These are phyloP conservation scores for Perkinsus marinus DNA, from an alignment of 169 alveolate species.

Conservation along the genomic window DNA sequence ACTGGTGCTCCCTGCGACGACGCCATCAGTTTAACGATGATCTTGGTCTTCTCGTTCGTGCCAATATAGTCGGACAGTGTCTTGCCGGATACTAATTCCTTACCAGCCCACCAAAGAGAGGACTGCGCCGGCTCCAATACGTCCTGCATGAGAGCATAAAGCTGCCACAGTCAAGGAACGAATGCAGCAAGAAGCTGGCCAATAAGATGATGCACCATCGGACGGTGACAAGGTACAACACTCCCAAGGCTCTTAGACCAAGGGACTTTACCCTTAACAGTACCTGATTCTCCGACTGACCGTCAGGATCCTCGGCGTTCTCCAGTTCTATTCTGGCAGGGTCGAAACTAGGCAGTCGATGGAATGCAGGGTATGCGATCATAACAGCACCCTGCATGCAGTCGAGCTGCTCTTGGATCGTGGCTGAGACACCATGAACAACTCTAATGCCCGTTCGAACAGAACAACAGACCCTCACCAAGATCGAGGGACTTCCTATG, in stretches of 20 bases:
- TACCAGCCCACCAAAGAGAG: constrained; percentile 89
- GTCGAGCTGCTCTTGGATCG: constrained; percentile 54
- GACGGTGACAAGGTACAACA: no score
- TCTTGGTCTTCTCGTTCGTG: constrained; percentile 81
- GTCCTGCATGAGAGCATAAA: not conserved
- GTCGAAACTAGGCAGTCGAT: constrained; percentile 82
- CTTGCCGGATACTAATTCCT: constrained; percentile 71
- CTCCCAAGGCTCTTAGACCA: not conserved
- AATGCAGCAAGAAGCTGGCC: no score
- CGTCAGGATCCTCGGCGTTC: constrained; percentile 55
- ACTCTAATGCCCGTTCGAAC: no score
- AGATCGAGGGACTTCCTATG: no score
- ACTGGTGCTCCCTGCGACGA: constrained; percentile 73
- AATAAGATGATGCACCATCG: no score
- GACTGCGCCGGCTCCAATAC: constrained; percentile 43
- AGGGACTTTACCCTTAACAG: not conserved
- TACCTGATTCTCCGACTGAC: constrained; percentile 8
- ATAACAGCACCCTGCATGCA: constrained; percentile 70
- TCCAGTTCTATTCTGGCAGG: constrained; percentile 68
- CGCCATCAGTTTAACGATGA: constrained; percentile 69
- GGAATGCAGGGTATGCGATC: constrained; percentile 86
- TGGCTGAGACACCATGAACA: no score
- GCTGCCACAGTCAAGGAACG: not conserved
- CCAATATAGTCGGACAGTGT: constrained; percentile 64
- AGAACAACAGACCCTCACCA: no score